Evolutionary conservation across 257 asterid genomes (phyloP).

Genomic region (Solanum pimpinellifolium): DNA sequence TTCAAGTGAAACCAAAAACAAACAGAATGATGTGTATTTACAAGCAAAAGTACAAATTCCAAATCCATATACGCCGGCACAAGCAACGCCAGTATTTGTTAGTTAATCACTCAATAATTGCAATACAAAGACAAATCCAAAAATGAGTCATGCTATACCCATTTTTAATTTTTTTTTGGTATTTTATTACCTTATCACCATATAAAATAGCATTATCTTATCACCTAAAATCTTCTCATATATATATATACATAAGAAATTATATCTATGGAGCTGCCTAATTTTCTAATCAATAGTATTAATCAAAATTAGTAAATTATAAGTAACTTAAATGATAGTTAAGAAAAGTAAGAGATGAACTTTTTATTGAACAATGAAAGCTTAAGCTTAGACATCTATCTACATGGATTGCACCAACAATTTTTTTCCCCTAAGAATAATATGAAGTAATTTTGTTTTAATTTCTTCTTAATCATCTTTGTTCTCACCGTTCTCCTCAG

Average conservation of each 20-base stretch:
- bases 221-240: not conserved
- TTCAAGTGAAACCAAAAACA: not conserved
- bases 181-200: not conserved
- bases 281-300: not conserved
- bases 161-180: not conserved
- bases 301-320: not conserved
- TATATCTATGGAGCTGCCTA: not conserved
- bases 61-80: not conserved
- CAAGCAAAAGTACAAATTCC: not conserved
- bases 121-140: not conserved
- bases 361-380: not conserved
- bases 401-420: not conserved
- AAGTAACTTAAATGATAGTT: not conserved
- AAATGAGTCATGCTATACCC: not conserved
- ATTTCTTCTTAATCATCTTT: not conserved
- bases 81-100: not conserved
- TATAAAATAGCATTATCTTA: not conserved
- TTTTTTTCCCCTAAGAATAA: not conserved
- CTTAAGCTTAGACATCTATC: not conserved
- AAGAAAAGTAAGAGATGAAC: not conserved
- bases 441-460: not conserved
- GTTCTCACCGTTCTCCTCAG: constrained; percentile 4
- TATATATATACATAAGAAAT: not conserved
- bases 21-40: not conserved
- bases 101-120: not conserved